phyloP scores from a whole-genome alignment of 768 basidiomycete species.

The Leccinum uliginosum region DNA sequence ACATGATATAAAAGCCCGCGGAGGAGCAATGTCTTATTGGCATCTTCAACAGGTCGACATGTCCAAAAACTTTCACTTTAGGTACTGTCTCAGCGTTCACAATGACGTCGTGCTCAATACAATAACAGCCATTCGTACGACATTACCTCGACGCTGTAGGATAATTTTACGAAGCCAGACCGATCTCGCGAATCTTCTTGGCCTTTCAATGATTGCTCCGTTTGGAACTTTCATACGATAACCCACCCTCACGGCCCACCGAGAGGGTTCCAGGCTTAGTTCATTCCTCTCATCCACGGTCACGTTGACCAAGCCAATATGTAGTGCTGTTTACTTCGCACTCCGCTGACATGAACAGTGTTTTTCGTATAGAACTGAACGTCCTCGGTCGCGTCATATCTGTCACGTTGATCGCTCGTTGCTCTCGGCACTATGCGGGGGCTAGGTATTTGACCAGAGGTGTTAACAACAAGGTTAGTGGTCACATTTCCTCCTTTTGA shows the following conservation, averaged over 20 bases:
- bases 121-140: constrained; percentile 88
- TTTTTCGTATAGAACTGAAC: constrained; percentile 63
- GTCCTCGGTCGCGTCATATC: constrained; percentile 88
- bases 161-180: constrained; percentile 69
- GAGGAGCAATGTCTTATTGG: constrained; percentile 88
- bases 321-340: constrained; percentile 26
- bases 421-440: constrained; percentile 94
- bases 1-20: constrained; percentile 79
- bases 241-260: constrained; percentile 50
- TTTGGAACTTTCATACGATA: constrained; percentile 93
- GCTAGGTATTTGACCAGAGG: constrained; percentile 93
- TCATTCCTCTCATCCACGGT: constrained; percentile 88
- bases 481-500: background rate
- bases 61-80: constrained; percentile 98
- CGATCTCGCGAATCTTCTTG: constrained; percentile 44
- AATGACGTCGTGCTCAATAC: background rate
- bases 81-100: constrained; percentile 39
- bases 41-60: constrained; percentile 96
- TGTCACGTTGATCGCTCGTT: constrained; percentile 89
- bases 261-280: constrained; percentile 66
- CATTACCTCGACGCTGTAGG: constrained; percentile 90
- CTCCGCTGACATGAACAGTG: background rate
- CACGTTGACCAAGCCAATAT: constrained; percentile 97
- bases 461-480: constrained; percentile 79
- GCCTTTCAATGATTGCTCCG: constrained; percentile 82